Percentiles rank a stretch among this genome's conserved stretches.
Conservation (phyloP, 768 basidiomycete species). For the Mycena albidolilacea region DNA sequence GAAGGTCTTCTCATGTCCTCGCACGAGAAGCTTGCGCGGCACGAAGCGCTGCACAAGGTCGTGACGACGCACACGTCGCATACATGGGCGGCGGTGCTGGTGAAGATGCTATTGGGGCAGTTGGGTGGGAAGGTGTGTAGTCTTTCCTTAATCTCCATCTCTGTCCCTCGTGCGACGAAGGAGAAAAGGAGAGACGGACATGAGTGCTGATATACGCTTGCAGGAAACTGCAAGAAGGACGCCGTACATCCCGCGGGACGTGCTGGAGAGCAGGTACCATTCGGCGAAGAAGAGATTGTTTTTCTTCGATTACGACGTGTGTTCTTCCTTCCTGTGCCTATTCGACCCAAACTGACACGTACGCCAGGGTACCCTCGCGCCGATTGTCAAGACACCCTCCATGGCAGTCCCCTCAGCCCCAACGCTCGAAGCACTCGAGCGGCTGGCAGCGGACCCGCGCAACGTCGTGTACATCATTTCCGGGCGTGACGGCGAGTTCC, state of each 20-base stretch:
- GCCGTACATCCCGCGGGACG: conserved; percentile 81
- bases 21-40: conserved; percentile 81
- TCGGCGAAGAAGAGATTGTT: conserved; percentile 87
- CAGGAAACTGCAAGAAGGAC: conserved; percentile 84
- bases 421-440: conserved; percentile 81
- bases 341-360: conserved; percentile 6
- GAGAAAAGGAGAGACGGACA: too few species aligned
- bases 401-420: conserved; percentile 86
- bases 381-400: conserved; percentile 94
- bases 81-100: conserved; percentile 92
- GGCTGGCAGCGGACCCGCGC: conserved; percentile 82
- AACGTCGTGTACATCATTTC: conserved; percentile 99
- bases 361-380: conserved; percentile 90
- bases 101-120: conserved; percentile 89
- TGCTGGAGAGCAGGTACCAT: conserved; percentile 73
- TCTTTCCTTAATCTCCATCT: too few species aligned
- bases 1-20: conserved; percentile 86
- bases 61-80: conserved; percentile 96
- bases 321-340: conserved; percentile 47
- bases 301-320: conserved; percentile 95
- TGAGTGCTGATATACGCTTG: too few species aligned
- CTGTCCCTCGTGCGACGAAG: too few species aligned
- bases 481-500: conserved; percentile 93
- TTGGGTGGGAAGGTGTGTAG: conserved; percentile 70
- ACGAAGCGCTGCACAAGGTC: conserved; percentile 82